Base-by-base conservation (phyloP, 352 stramenopile species). In the Pythium periplocum region DNA sequence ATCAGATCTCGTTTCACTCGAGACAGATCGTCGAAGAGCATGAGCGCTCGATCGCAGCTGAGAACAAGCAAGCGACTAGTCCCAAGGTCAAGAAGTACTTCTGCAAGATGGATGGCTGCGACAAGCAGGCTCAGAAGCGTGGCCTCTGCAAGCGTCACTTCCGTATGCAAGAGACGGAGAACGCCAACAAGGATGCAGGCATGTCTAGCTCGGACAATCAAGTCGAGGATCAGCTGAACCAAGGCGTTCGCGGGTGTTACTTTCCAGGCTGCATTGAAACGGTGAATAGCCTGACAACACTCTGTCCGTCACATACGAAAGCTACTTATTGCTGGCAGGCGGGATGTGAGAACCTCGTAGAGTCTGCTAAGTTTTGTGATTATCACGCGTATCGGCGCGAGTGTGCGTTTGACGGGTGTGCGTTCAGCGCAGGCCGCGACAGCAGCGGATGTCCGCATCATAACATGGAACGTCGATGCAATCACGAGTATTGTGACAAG, bases 81-180 rank as follows among this genome's bases (percentile, higher is more conserved):
- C 50, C 51, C 6, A 71, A 71, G 45, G 10, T 67, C n/a, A 82
- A 68, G 48, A 87, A 86, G 53, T 87, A 86, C 48, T 86, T 78
- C 42, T 89, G 78, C 66, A 79, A 71, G 57, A 64, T 68, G 30
- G 73, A 85, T 12, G 73, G 71, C 0, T 90, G 76, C 48, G 68
- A 65, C 8, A 87, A 87, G 48, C 75, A 86, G 57, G 73, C 73
- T 46, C 79, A 90, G 48, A 82, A 80, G 31, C 62, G 53, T 26
- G 75, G 77, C 7, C 59, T 84, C 39, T 90, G 75, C 59, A 86
- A 87, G 49, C 72, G 76, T 7, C 76, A 87, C 46, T 80, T 83
- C 55, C 76, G 73, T 26, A 38, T 76, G 42, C 68, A 83, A 49
- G 62, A 69, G 38, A 59, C 61, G 40, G 0, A 12, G 47, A 5